Base-by-base conservation (phyloP, 148 eudicot genomes). In the Chenopodium suecicum region DNA sequence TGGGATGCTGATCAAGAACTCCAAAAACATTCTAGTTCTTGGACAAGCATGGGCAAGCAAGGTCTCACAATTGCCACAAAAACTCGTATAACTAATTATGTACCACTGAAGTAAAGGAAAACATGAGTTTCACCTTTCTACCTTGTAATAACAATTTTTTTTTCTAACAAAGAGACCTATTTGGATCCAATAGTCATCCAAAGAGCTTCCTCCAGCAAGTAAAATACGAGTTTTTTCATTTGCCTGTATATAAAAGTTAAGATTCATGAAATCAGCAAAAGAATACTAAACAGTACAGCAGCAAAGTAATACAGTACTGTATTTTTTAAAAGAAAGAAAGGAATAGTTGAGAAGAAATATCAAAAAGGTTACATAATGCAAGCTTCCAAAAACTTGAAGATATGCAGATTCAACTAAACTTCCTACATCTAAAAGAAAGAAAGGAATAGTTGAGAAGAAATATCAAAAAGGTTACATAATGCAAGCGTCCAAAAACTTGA, bases 141-240 rank as follows among this genome's bases (percentile, higher is more conserved):
- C 27, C 22, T 23, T 25, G 34, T n/a, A 74, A 50, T 29, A 73
- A 73, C 20, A 73, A 25, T 20, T 22, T 23, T 48, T 73, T 31
- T 12, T 47, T 9, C 76, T 47, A 70, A 70, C 12, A 73, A n/a
- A 47, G 22, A 70, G 7, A 20, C 27, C 29, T 41, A 44, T 41
- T 73, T 22, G 25, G 58, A 47, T 50, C 31, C 63, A 74, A 52
- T 14, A 11, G 29, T 25, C 27, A 13, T 74, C 63, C 63, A 27
- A 23, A 47, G 34, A 72, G 62, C 63, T 48, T 74, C 77, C 77
- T 74, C 58, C 58, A 52, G 63, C 77, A 48, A 25, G 41, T 5
- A 5, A 29, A 48, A 14, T 5, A 50, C 27, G 77, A 22, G 34
- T 34, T 34, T 34, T 34, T 34, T 74, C 29, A 1, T 50, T 16